These are phyloP conservation scores for Boletus mariae DNA, from an alignment of 1,284 basidiomycete species.

Conservation along the genomic window DNA sequence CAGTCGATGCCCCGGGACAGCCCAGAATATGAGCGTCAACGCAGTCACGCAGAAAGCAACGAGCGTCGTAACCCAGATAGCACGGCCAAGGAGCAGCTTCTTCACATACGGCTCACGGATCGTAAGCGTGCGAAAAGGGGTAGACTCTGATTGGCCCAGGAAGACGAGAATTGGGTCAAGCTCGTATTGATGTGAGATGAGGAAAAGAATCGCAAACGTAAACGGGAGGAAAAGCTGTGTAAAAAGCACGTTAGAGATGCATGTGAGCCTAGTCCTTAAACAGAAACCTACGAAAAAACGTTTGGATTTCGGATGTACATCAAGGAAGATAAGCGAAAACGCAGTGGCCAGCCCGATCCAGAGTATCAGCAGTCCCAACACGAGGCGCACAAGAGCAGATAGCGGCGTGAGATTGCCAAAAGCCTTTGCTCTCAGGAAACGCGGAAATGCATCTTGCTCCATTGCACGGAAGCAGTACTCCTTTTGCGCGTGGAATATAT, in stretches of 20 bases:
- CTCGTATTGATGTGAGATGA: conserved; percentile 94
- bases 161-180: conserved; percentile 91
- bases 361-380: conserved; percentile 80
- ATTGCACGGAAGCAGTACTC: conserved; percentile 96
- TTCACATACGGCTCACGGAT: conserved; percentile 92
- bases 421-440: conserved; percentile 93
- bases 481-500: conserved; percentile 97
- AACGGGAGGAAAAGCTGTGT: conserved; percentile 90
- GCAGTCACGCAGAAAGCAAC: conserved; percentile 67
- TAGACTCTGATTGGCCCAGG: conserved; percentile 81
- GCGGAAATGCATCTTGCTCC: conserved; percentile 96
- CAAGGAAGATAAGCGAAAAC: conserved; percentile 92
- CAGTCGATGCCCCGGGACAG: conserved; percentile 85
- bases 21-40: conserved; percentile 87
- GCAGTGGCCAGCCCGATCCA: conserved; percentile 91
- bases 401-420: conserved; percentile 96
- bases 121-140: conserved; percentile 86
- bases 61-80: conserved; percentile 78
- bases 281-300: conserved; percentile 83
- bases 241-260: conserved; percentile 7
- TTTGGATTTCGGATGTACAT: conserved; percentile 84
- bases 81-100: conserved; percentile 82
- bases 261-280: neutral
- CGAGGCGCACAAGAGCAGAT: conserved; percentile 79
- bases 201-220: conserved; percentile 82